A percentile compares a stretch with the other conserved stretches of the same genome.
phyloP scores from a whole-genome alignment of 1,284 basidiomycete species.

The Cerioporus squamosus region DNA sequence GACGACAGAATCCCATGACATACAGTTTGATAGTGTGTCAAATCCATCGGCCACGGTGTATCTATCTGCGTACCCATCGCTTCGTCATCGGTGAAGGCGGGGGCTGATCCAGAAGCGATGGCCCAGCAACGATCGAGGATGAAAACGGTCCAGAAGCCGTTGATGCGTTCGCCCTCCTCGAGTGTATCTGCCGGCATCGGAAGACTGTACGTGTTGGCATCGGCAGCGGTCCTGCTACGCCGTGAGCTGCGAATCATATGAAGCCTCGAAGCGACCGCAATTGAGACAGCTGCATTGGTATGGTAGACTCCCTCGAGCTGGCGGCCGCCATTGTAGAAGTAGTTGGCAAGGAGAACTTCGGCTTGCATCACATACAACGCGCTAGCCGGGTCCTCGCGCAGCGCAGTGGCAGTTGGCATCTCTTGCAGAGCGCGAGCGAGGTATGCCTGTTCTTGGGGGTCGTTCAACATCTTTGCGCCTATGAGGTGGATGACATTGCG shows the following conservation, averaged over 20 bases:
- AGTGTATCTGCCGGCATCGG: constrained; percentile 40
- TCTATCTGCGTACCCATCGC: constrained; percentile 39
- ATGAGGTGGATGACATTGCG: constrained; percentile 32
- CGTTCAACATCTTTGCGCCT: constrained; percentile 29
- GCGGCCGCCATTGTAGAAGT: constrained; percentile 45
- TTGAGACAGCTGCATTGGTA: constrained; percentile 45
- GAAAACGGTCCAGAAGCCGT: constrained; percentile 51
- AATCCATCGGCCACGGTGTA: constrained; percentile 47
- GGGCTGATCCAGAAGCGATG: constrained; percentile 40
- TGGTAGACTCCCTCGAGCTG: constrained; percentile 49
- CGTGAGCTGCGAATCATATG: constrained; percentile 39
- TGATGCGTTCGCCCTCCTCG: constrained; percentile 49
- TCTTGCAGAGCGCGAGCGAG: constrained; percentile 36
- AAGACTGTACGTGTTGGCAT: constrained; percentile 24
- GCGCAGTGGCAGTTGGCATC: constrained; percentile 37
- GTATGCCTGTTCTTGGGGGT: constrained; percentile 32
- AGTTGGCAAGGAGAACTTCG: constrained; percentile 49
- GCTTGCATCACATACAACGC: constrained; percentile 49
- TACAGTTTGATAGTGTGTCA: constrained; percentile 36
- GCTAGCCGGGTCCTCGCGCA: constrained; percentile 37
- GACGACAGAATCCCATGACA: background rate
- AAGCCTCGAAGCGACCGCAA: constrained; percentile 42
- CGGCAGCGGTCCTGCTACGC: constrained; percentile 16
- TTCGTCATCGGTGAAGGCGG: constrained; percentile 37
- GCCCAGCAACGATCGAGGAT: constrained; percentile 47